Percentiles rank a stretch among this genome's conserved stretches.
These are phyloP conservation scores for Hypoxylon sp. DNA, from an alignment of 2,329 filamentous ascomycete genomes.

Conservation along the genomic window DNA sequence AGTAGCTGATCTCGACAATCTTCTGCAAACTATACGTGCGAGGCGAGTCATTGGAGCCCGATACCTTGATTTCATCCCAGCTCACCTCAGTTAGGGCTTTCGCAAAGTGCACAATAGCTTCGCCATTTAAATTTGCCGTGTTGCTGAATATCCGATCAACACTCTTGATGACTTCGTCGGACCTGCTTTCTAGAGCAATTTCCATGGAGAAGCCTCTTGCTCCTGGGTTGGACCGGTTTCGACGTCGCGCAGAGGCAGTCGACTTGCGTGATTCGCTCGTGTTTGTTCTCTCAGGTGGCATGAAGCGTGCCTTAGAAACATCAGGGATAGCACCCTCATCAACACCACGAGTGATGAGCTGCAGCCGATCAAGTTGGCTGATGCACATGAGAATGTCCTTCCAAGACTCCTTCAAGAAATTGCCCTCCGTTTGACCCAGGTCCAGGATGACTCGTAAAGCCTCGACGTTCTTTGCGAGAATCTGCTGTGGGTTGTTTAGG, in stretches of 20 bases:
- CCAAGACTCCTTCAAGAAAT: conserved; percentile 90
- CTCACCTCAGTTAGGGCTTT: conserved; percentile 93
- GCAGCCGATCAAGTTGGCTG: conserved; percentile 93
- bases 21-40: conserved; percentile 98
- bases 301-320: conserved; percentile 83
- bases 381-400: conserved; percentile 95
- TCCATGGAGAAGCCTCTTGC: conserved; percentile 78
- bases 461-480: conserved; percentile 96
- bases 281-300: conserved; percentile 68
- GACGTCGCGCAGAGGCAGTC: conserved; percentile 67
- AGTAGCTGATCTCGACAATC: conserved; percentile 98
- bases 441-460: conserved; percentile 92
- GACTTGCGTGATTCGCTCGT: conserved; percentile 73
- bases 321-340: conserved; percentile 94
- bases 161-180: conserved; percentile 90
- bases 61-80: conserved; percentile 99
- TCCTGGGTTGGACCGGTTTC: conserved; percentile 66
- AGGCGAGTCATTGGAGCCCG: conserved; percentile 93
- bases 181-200: conserved; percentile 91
- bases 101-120: conserved; percentile 96
- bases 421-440: conserved; percentile 91
- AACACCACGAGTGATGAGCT: conserved; percentile 93
- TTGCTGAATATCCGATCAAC: conserved; percentile 98
- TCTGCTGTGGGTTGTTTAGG: conserved; percentile 93
- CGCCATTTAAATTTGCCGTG: conserved; percentile 90